Conservation (phyloP, 1,284 basidiomycete species). For the Clitocybe nebularis region DNA sequence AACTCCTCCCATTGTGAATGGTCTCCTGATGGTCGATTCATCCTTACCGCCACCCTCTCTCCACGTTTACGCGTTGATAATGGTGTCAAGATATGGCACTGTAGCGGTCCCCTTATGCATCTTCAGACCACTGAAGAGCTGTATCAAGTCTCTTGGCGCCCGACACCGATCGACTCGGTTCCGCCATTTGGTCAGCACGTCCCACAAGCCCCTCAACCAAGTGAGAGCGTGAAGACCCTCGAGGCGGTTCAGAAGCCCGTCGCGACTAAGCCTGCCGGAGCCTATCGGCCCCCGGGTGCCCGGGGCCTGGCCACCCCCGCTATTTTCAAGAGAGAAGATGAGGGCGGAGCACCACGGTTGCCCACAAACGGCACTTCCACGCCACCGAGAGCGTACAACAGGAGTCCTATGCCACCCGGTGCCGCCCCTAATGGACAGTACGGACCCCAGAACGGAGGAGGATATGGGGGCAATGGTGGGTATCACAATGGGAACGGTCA, state of each 20-base stretch:
- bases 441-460: constrained; percentile 26
- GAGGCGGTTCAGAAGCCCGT: constrained; percentile 41
- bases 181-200: constrained; percentile 72
- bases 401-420: constrained; percentile 53
- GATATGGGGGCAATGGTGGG: constrained; percentile 18
- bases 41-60: constrained; percentile 91
- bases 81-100: constrained; percentile 95
- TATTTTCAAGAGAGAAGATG: constrained; percentile 87
- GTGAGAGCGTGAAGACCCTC: constrained; percentile 38
- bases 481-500: constrained; percentile 27
- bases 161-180: constrained; percentile 60
- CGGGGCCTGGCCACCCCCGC: constrained; percentile 82
- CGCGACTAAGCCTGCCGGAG: constrained; percentile 65
- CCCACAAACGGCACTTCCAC: constrained; percentile 56
- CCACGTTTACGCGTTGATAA: constrained; percentile 96
- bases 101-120: constrained; percentile 82
- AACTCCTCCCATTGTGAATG: constrained; percentile 95
- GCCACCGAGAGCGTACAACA: constrained; percentile 54
- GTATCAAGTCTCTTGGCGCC: constrained; percentile 88
- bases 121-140: constrained; percentile 77
- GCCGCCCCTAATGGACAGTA: constrained; percentile 34
- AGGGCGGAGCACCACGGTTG: constrained; percentile 54
- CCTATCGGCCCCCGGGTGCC: constrained; percentile 91
- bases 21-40: constrained; percentile 90
- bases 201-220: constrained; percentile 74